A percentile compares a stretch with the other conserved stretches of the same genome.
These are phyloP conservation scores for Candida nanaspora DNA, from an alignment of 805 yeast species.

Conservation along the genomic window DNA sequence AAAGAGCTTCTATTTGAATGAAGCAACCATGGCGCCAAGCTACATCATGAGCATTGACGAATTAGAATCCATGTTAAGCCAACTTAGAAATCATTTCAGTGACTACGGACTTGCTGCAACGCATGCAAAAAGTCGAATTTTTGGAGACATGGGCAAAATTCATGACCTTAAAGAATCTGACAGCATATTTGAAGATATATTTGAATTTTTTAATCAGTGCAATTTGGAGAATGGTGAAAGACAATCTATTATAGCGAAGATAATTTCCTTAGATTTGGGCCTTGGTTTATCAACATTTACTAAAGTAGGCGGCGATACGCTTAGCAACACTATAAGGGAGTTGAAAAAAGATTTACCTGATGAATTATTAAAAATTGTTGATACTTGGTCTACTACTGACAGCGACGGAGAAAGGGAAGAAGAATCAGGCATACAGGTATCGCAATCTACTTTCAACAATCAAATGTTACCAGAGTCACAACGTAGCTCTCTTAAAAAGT, in stretches of 20 bases:
- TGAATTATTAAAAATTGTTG: slow-evolving; percentile 8
- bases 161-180: slow-evolving; percentile 1
- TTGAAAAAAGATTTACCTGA: slow-evolving; percentile 4
- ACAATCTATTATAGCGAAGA: not conserved
- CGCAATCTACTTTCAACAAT: no score
- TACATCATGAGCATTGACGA: slow-evolving; percentile 18
- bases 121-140: slow-evolving; percentile 4
- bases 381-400: slow-evolving; percentile 9
- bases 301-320: not conserved
- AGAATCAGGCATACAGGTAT: no score
- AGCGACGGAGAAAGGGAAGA: not conserved
- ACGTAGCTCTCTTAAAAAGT: not conserved
- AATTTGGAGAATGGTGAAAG: not conserved
- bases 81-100: slow-evolving; percentile 17
- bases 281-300: slow-evolving; percentile 5
- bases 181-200: slow-evolving; percentile 2
- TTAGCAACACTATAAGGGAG: not conserved
- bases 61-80: slow-evolving; percentile 28
- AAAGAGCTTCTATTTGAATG: slow-evolving; percentile 2
- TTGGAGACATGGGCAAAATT: slow-evolving; percentile 6
- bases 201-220: slow-evolving; percentile 4
- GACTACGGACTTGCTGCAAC: not conserved
- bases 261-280: slow-evolving; percentile 5
- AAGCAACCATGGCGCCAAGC: not conserved
- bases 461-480: no score